phyloP scores from a whole-genome alignment of 306 rosid species.

The Gastrolobium villosum region DNA sequence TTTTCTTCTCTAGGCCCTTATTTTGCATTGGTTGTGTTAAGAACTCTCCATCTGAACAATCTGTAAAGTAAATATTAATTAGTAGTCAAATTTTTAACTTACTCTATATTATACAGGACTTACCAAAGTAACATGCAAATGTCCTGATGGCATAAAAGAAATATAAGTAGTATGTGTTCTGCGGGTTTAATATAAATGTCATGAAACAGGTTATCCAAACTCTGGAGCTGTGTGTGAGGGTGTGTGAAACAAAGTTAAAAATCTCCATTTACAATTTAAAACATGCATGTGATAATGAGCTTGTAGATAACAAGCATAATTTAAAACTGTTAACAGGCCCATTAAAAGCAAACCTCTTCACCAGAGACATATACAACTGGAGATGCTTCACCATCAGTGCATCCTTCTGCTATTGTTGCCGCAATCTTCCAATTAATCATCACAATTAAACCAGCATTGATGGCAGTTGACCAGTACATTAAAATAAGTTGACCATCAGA shows the following conservation, averaged over 20 bases:
- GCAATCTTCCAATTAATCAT: slow-evolving; percentile 70
- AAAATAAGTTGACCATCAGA: slow-evolving; percentile 23
- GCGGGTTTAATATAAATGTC: neutral
- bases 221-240: neutral
- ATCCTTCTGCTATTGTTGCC: slow-evolving; percentile 72
- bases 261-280: slow-evolving; percentile 12
- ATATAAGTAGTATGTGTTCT: neutral
- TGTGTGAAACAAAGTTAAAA: slow-evolving; percentile 13
- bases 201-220: slow-evolving; percentile 12
- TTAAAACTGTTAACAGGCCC: slow-evolving; percentile 28
- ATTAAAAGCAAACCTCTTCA: slow-evolving; percentile 82
- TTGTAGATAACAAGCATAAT: neutral
- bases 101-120: neutral
- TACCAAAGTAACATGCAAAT: slow-evolving; percentile 33
- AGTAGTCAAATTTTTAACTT: slow-evolving; percentile 6
- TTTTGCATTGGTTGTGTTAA: slow-evolving; percentile 14
- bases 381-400: slow-evolving; percentile 52
- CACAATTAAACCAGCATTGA: slow-evolving; percentile 34
- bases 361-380: slow-evolving; percentile 90
- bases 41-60: slow-evolving; percentile 9
- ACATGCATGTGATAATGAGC: neutral
- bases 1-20: slow-evolving; percentile 7
- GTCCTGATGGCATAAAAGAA: neutral
- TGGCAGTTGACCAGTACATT: neutral
- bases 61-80: neutral